Base-by-base conservation (phyloP, 768 basidiomycete genomes). In the Exidia glandulosa region DNA sequence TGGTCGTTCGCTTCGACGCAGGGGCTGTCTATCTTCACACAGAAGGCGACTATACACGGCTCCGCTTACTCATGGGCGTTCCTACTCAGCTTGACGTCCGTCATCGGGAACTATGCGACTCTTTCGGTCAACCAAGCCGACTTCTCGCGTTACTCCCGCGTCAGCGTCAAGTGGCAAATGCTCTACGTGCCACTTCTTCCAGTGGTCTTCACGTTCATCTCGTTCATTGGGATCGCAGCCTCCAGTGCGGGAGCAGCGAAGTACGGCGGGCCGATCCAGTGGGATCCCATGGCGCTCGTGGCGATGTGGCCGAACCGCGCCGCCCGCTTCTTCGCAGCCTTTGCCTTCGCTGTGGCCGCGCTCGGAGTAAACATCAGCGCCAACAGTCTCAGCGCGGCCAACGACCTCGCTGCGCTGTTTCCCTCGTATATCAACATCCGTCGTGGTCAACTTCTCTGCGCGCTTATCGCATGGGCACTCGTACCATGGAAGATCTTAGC, bases 401-500 rank as follows among this genome's bases (percentile, higher is more conserved):
- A 93, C 67, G 92, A 94, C 68, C 81, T 93, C 75, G 88, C 84
- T 2, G 90, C 82, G n/a, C 73, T 88, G 41, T 81, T 78, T 66
- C 91, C 88, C 31, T 76, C 78, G 60, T 94, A 80, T 62, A 81
- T 94, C 73, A 89, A 94, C 67, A 89, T 93, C 62, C 78, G 81
- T 57, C 78, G 92, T 10, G 93, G 93, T 1, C 85, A 85, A 66
- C 71, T 89, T 61, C 74, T 94, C 33, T 92, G 89, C 63, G 88
- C 89, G 0, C 58, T 94, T 54, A 67, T 94, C 4, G 89, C 89
- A 0, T 94, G 92, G 91, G 83, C 79, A 0, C 71, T 90, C n/a
- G 84, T 82, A 62, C 90, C 91, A 3, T 94, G 91, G 92, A 83
- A 91, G 71, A 90, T 94, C 58, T 75, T 94, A 32, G 76, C 77